phyloP scores from a whole-genome alignment of 2,329 filamentous ascomycete genomes.

The Exserohilum rostratum region DNA sequence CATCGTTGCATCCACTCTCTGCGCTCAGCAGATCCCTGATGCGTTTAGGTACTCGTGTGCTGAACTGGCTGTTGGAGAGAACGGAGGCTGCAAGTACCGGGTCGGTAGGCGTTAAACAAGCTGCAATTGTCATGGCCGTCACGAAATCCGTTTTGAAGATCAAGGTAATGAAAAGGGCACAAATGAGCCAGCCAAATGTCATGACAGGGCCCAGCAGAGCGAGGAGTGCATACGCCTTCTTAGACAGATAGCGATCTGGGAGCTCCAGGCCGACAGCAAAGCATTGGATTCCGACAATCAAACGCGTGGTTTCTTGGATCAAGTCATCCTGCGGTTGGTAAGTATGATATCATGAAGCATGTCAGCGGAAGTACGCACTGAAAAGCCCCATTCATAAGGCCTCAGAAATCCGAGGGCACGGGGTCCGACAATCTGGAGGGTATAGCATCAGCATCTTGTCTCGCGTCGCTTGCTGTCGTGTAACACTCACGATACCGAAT shows the following conservation, averaged over 20 bases:
- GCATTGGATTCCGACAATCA: slow-evolving; percentile 55
- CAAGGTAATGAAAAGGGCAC: slow-evolving; percentile 53
- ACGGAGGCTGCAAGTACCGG: slow-evolving; percentile 62
- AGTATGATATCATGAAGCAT: neutral
- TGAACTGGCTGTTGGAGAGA: slow-evolving; percentile 60
- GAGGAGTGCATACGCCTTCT: slow-evolving; percentile 59
- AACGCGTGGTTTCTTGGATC: slow-evolving; percentile 51
- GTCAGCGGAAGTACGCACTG: neutral
- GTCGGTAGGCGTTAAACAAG: slow-evolving; percentile 64
- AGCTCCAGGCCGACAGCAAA: slow-evolving; percentile 48
- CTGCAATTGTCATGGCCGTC: slow-evolving; percentile 59
- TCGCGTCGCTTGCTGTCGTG: too few species aligned
- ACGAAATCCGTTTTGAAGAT: slow-evolving; percentile 55
- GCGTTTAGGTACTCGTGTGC: slow-evolving; percentile 57
- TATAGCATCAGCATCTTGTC: neutral
- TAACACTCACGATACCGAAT: slow-evolving; percentile 47
- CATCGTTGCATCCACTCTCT: slow-evolving; percentile 64
- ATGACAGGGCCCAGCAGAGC: slow-evolving; percentile 60
- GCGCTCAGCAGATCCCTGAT: slow-evolving; percentile 60
- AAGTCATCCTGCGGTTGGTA: slow-evolving; percentile 44
- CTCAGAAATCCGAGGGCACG: slow-evolving; percentile 47
- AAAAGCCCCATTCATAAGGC: slow-evolving; percentile 51
- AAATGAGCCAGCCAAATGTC: slow-evolving; percentile 57
- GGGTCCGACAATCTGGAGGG: slow-evolving; percentile 47
- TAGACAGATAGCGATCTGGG: slow-evolving; percentile 55